Percentiles rank a stretch among this genome's conserved stretches.
Conservation (phyloP, 2,329 filamentous ascomycete genomes). For the Colletotrichum scovillei region DNA sequence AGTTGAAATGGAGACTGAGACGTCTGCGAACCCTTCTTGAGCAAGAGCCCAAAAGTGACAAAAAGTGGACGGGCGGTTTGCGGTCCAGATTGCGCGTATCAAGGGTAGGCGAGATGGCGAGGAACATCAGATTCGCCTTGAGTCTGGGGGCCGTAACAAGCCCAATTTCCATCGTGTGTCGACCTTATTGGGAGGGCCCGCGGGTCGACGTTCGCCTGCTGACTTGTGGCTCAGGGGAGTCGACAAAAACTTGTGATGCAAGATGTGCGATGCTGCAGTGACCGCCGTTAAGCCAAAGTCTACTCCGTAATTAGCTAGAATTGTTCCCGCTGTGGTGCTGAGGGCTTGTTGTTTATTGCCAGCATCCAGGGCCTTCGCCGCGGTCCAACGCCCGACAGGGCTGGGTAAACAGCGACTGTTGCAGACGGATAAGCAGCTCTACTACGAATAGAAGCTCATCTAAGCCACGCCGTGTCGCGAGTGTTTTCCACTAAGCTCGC, state of each 20-base stretch:
- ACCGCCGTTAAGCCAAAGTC: neutral
- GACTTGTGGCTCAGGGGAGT: neutral
- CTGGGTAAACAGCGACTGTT: neutral
- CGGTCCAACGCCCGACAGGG: neutral
- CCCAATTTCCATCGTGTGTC: slow-evolving; percentile 20
- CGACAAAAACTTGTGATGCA: neutral
- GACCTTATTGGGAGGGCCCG: neutral
- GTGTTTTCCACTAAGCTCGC: neutral
- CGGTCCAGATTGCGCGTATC: slow-evolving; percentile 9
- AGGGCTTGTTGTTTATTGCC: neutral
- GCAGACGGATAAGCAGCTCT: neutral
- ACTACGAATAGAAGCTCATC: neutral
- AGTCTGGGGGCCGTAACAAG: slow-evolving; percentile 15
- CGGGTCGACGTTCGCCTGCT: neutral
- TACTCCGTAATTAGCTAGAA: neutral
- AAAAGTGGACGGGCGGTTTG: neutral
- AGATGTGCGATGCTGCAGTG: neutral
- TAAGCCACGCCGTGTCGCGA: neutral
- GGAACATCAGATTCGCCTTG: slow-evolving; percentile 6
- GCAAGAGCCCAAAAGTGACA: neutral
- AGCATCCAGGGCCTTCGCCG: neutral
- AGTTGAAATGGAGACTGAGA: neutral
- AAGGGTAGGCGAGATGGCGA: slow-evolving; percentile 25
- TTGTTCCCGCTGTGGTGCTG: neutral
- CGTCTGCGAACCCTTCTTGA: neutral